These are phyloP conservation scores for Phellopilus nigrolimitatus DNA, from an alignment of 1,284 basidiomycete genomes.

Conservation along the genomic window DNA sequence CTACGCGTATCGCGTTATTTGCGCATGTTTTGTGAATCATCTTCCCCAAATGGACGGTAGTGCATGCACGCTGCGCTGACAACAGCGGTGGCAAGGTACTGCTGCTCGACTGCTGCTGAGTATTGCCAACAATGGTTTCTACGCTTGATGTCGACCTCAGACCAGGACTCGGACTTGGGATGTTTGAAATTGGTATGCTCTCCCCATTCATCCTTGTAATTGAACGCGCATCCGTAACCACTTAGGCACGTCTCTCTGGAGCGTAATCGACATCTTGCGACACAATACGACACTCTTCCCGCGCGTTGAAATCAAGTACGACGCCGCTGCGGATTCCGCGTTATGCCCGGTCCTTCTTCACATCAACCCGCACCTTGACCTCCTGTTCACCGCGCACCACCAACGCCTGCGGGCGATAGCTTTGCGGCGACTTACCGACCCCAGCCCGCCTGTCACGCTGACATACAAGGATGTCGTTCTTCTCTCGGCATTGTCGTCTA, in stretches of 20 bases:
- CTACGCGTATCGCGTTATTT: conserved; percentile 14
- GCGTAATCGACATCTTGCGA: conserved; percentile 66
- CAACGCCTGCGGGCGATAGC: conserved; percentile 76
- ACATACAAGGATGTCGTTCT: conserved; percentile 67
- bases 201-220: conserved; percentile 3
- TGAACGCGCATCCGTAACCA: conserved; percentile 13
- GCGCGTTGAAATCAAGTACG: conserved; percentile 80
- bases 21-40: background rate
- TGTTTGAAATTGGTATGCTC: conserved; percentile 66
- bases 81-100: too few species aligned
- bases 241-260: conserved; percentile 77
- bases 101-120: background rate
- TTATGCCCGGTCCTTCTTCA: conserved; percentile 71
- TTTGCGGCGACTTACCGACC: conserved; percentile 57
- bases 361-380: conserved; percentile 70
- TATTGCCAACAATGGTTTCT: conserved; percentile 45
- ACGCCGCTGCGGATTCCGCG: conserved; percentile 64
- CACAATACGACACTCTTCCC: conserved; percentile 58
- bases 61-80: too few species aligned
- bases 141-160: conserved; percentile 69
- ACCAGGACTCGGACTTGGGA: conserved; percentile 74
- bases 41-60: background rate
- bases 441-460: conserved; percentile 59
- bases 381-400: conserved; percentile 71
- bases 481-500: conserved; percentile 36